phyloP scores from a whole-genome alignment of 2,329 filamentous ascomycete species.

The Hypocreales sp. region DNA sequence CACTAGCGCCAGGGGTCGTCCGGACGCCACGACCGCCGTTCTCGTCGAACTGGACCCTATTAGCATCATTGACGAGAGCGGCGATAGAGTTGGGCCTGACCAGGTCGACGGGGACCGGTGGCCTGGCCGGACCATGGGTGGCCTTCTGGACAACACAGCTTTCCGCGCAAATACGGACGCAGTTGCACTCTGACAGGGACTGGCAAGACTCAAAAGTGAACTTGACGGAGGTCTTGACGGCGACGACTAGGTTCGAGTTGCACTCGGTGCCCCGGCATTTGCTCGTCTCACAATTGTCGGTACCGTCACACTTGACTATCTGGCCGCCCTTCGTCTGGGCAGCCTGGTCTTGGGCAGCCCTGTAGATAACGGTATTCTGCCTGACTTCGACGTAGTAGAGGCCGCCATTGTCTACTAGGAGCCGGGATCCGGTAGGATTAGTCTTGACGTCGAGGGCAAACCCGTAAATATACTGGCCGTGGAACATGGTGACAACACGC shows the following conservation, averaged over 20 bases:
- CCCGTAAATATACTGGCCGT: neutral
- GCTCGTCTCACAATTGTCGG: neutral
- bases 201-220: neutral
- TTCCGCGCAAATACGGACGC: too few species aligned
- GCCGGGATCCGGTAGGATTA: neutral
- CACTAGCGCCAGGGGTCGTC: too few species aligned
- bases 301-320: neutral
- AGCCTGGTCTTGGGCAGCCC: neutral
- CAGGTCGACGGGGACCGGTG: too few species aligned
- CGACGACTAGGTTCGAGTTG: neutral
- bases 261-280: neutral
- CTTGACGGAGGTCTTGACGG: neutral
- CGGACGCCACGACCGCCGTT: too few species aligned
- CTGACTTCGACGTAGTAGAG: neutral
- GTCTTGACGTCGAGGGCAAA: neutral
- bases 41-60: too few species aligned
- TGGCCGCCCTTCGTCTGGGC: neutral
- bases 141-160: too few species aligned
- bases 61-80: too few species aligned
- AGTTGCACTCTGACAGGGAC: too few species aligned
- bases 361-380: too few species aligned
- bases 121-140: too few species aligned
- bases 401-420: neutral
- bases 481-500: neutral
- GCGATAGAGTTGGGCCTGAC: too few species aligned